A percentile compares a stretch with the other conserved stretches of the same genome.
Conservation (phyloP, 2,329 filamentous ascomycete species). For the Lachnellula hyalina region DNA sequence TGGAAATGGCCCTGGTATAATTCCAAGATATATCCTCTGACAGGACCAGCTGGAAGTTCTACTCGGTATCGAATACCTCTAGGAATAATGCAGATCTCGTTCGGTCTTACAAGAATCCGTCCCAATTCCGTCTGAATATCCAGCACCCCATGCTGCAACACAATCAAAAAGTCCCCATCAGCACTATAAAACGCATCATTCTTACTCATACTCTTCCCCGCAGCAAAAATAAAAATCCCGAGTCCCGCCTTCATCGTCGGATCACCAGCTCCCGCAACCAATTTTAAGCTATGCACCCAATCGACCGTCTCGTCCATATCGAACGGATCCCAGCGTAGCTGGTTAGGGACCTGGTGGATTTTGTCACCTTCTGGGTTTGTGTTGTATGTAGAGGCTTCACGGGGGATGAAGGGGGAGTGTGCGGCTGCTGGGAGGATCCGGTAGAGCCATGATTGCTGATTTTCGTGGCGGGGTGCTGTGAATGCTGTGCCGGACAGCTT, state of each 20-base stretch:
- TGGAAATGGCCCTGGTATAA: conserved; percentile 67
- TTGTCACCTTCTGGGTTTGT: conserved; percentile 31
- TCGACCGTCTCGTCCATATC: conserved; percentile 64
- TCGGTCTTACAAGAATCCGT: conserved; percentile 66
- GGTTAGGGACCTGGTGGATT: conserved; percentile 71
- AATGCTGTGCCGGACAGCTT: conserved; percentile 55
- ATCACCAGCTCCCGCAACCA: conserved; percentile 75
- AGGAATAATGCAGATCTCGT: conserved; percentile 73
- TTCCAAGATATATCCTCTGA: conserved; percentile 70
- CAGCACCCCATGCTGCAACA: conserved; percentile 67
- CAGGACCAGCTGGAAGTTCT: conserved; percentile 54
- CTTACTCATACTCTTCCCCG: conserved; percentile 70
- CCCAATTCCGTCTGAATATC: conserved; percentile 77
- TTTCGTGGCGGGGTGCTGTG: conserved; percentile 50
- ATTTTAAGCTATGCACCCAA: conserved; percentile 58
- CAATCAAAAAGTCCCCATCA: conserved; percentile 73
- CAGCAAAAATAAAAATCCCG: conserved; percentile 76
- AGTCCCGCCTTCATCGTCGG: conserved; percentile 72
- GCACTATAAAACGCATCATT: conserved; percentile 77
- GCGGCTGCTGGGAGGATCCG: conserved; percentile 48
- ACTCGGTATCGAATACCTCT: conserved; percentile 71
- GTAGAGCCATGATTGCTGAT: conserved; percentile 54
- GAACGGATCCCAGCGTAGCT: conserved; percentile 70
- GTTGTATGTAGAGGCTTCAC: conserved; percentile 41
- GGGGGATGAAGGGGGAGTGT: conserved; percentile 43